Percentiles rank a stretch among this genome's conserved stretches.
These are phyloP conservation scores for Nothophoma quercina DNA, from an alignment of 2,329 filamentous ascomycete genomes.

Conservation along the genomic window DNA sequence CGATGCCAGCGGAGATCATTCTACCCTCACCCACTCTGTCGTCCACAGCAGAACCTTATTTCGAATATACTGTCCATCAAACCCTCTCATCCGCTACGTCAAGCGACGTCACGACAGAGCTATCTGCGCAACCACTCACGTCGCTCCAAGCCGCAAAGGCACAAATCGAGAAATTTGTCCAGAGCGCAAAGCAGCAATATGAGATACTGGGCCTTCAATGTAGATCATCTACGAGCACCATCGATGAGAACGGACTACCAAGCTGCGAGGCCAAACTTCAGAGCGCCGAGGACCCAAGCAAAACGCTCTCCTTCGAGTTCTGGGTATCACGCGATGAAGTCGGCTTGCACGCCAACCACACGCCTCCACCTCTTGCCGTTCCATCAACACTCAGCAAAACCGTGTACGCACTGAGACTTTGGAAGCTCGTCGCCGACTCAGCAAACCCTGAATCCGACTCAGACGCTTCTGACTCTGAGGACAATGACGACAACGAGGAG, in stretches of 20 bases:
- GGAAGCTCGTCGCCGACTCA: conserved; percentile 19
- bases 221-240: conserved; percentile 8
- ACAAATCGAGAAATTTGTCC: conserved; percentile 22
- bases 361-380: not conserved
- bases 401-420: conserved; percentile 33
- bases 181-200: conserved; percentile 9
- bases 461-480: not conserved
- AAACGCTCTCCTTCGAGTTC: conserved; percentile 21
- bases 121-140: conserved; percentile 17
- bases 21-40: not conserved
- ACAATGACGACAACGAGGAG: not conserved
- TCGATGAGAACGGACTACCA: conserved; percentile 22
- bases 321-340: conserved; percentile 30
- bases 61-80: conserved; percentile 34
- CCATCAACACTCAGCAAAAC: conserved; percentile 22
- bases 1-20: not conserved
- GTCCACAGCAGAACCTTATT: conserved; percentile 27
- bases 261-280: conserved; percentile 13
- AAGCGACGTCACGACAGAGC: conserved; percentile 1
- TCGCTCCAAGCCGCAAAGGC: conserved; percentile 27
- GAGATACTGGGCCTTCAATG: conserved; percentile 8
- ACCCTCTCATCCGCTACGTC: conserved; percentile 12
- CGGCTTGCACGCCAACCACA: conserved; percentile 16
- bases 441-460: not conserved
- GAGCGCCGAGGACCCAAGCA: conserved; percentile 18